Evolutionary conservation across 345 rosid species (phyloP), one percentile per base, ranked within the genome.

Genomic region (Punica granatum): DNA sequence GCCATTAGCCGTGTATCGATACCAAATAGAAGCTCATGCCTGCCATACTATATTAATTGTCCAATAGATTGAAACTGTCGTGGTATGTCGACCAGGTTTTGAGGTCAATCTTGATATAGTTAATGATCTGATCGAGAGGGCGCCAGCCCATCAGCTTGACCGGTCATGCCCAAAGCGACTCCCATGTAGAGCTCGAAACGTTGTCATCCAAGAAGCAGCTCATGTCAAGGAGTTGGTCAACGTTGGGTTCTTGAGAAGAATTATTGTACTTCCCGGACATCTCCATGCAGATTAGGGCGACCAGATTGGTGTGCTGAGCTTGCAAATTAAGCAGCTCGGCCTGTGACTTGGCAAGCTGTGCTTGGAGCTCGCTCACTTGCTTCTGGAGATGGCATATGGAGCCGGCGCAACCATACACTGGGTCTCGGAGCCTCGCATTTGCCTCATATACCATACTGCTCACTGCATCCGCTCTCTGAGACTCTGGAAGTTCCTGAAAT

Each of bases 381-480:
- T 79, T 79, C 56, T 79, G 83, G 14, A 79, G 80, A 15, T 79
- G 83, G 69, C 78, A 76, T 15, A 79, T 79, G 13, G 80, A 76
- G 12, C 83, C 83, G 14, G 83, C 80, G 15, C 80, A 76, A 10
- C 83, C 83, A 60, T 79, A 79, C 23, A 79, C 80, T 23, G 83
- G 83, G 53, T 79, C 83, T 58, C 83, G 70, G 33, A 79, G 58
- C 65, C 83, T 70, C 21, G 83, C 80, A 49, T 70, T 76, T 13
- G 83, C 83, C 65, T 79, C 83, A 19, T 79, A 79, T 28, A 79
- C 83, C 83, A 79, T 79, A 69, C 83, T 79, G 72, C 83, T 79
- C 66, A 79, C 83, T 23, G 83, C 83, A 35, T 79, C 83, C 0
- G 83, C 80, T 67, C 83, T 79, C 36, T 76, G 80, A 6, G 70